These are phyloP conservation scores for Ophiostoma populinum DNA, from an alignment of 2,329 filamentous ascomycete species.

Conservation along the genomic window DNA sequence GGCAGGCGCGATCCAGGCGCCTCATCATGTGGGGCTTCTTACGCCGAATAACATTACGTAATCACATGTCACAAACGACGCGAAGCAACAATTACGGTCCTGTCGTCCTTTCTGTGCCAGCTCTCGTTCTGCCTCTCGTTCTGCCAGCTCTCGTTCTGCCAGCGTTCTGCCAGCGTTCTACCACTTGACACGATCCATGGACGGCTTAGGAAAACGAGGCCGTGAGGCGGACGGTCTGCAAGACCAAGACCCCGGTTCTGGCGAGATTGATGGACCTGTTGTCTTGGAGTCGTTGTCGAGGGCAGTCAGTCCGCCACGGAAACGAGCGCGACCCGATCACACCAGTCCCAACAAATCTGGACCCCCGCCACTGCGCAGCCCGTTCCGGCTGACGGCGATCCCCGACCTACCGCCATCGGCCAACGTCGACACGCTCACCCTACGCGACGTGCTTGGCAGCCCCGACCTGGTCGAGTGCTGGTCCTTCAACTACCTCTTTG, in stretches of 20 bases:
- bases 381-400: constrained; percentile 55
- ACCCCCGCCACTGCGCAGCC: constrained; percentile 16
- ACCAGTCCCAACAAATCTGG: constrained; percentile 1
- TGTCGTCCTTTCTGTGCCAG: no score
- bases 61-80: no score
- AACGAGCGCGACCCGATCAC: constrained; percentile 12
- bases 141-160: no score
- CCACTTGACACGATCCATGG: background rate
- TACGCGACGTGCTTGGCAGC: constrained; percentile 54
- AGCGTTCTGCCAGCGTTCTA: no score
- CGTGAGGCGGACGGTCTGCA: no score
- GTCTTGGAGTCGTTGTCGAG: constrained; percentile 2
- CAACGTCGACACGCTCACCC: constrained; percentile 49
- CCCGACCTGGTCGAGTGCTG: constrained; percentile 56
- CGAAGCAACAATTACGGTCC: no score
- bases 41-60: no score
- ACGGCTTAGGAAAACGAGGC: no score
- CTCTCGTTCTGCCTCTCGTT: no score
- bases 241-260: background rate
- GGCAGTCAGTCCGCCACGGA: constrained; percentile 30
- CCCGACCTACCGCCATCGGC: constrained; percentile 37
- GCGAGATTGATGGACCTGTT: background rate
- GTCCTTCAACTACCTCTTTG: constrained; percentile 53
- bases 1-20: no score
- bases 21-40: no score